Evolutionary conservation across 2,329 filamentous ascomycete genomes (phyloP), one percentile per base, ranked within the genome.

Genomic region (Fusarium vanettenii): DNA sequence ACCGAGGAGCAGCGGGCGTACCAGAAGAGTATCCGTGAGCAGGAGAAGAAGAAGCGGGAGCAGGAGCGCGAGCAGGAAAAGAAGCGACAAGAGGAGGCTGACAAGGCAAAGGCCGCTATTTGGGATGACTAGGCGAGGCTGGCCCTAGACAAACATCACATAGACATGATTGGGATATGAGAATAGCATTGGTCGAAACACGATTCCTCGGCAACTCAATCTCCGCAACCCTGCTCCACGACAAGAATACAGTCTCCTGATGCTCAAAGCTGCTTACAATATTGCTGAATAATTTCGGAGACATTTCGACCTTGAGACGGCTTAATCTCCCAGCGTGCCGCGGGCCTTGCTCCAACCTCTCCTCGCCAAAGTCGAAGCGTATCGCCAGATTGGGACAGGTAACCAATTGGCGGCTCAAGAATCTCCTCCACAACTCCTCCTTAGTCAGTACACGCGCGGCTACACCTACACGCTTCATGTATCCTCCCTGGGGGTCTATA

Each of bases 1-100:
- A 98, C 95, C 2, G 95, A 97, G 72, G 95, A 98, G 84, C 94
- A 98, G 87, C 89, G 89, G 77, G 94, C 94, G 64, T 98, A 97
- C 81, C 95, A 98, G 79, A 90, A 89, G 75, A 92, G 94, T 1
- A 87, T 97, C 70, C 91, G 92, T 78, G 94, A 97, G 84, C 94
- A 96, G 84, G 96, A 98, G 87, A 92, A 91, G 79, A 95, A 91
- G 86, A 89, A 90, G 77, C 86, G 92, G 69, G 93, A 95, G 67
- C 89, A 91, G 77, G 94, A 95, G 82, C 91, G 88, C 80, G 91
- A 91, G 66, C 90, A 90, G 67, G 90, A 92, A 82, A 89, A 85
- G 76, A 84, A 85, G 74, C 87, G 86, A 78, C 89, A 89, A 73
- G 90, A 90, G 78, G 90, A 92, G 79, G 90, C 91, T 37, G 93